Evolutionary conservation across 495 filamentous ascomycete genomes (phyloP).

Genomic region (Extremus antarcticus): DNA sequence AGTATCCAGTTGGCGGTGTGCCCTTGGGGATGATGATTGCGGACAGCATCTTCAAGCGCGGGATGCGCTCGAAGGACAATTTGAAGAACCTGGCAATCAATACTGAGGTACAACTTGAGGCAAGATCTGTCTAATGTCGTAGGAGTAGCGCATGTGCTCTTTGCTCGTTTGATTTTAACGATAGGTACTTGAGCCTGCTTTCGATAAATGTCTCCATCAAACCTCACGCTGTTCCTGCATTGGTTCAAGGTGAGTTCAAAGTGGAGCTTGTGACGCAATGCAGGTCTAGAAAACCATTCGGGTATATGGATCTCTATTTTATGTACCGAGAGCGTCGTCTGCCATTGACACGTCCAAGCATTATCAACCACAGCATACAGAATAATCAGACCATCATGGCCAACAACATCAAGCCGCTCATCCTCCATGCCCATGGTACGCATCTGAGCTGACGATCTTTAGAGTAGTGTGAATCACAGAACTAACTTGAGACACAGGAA

Average conservation of each 20-base stretch:
- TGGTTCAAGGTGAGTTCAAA: too few species aligned
- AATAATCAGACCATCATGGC: constrained; percentile 11
- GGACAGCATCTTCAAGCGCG: constrained; percentile 28
- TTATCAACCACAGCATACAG: not conserved
- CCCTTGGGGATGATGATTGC: constrained; percentile 32
- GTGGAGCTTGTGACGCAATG: constrained; percentile 1
- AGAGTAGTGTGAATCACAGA: too few species aligned
- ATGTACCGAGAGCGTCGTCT: not conserved
- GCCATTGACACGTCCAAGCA: not conserved
- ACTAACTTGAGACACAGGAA: too few species aligned
- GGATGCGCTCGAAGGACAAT: constrained; percentile 4
- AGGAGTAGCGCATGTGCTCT: not conserved
- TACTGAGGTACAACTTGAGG: not conserved
- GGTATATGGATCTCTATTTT: not conserved
- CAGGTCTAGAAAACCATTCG: too few species aligned
- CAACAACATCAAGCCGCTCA: constrained; percentile 15
- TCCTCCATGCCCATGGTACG: constrained; percentile 38
- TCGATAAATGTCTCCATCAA: too few species aligned
- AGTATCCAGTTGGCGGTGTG: constrained; percentile 30
- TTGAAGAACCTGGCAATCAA: not conserved
- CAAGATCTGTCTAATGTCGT: not conserved
- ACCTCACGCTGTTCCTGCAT: not conserved
- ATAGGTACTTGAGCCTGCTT: too few species aligned
- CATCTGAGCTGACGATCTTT: too few species aligned
- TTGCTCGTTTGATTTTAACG: too few species aligned